Percentiles rank a stretch among this genome's conserved stretches.
These are phyloP conservation scores for Tetrahymena malaccensis DNA, from an alignment of 73 alveolate species.

Conservation along the genomic window DNA sequence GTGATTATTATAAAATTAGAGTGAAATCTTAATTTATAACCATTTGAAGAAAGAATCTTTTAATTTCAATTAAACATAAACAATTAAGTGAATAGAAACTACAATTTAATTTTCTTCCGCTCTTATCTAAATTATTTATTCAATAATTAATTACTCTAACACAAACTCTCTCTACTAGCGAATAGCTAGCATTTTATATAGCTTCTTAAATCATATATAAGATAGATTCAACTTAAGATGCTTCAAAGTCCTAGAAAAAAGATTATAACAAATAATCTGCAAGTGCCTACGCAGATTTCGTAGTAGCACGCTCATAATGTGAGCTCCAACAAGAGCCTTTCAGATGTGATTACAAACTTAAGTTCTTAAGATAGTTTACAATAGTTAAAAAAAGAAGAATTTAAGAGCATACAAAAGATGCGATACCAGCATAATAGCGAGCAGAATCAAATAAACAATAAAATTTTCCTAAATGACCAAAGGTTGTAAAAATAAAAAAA, in stretches of 20 bases:
- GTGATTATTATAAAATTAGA: neutral
- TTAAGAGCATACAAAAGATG: neutral
- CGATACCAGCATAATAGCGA: neutral
- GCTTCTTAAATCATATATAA: neutral
- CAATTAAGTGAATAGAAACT: neutral
- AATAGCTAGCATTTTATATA: neutral
- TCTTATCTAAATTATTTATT: neutral
- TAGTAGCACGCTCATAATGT: neutral
- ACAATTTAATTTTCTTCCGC: neutral
- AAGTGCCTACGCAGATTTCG: neutral
- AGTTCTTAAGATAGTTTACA: neutral
- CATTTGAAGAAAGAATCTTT: neutral
- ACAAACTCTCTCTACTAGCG: neutral
- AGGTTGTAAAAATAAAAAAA: neutral
- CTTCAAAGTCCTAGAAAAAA: neutral
- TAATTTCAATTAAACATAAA: neutral
- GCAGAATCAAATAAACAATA: neutral
- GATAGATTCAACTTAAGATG: neutral
- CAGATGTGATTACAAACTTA: neutral
- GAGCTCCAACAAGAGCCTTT: neutral
- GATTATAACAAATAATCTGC: neutral
- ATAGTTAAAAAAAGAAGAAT: neutral
- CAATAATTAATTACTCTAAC: neutral
- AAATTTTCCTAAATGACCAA: neutral
- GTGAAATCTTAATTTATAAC: neutral